A percentile compares a stretch with the other conserved stretches of the same genome.
phyloP scores from a whole-genome alignment of 2,329 filamentous ascomycete genomes.

The Lomentospora prolificans region DNA sequence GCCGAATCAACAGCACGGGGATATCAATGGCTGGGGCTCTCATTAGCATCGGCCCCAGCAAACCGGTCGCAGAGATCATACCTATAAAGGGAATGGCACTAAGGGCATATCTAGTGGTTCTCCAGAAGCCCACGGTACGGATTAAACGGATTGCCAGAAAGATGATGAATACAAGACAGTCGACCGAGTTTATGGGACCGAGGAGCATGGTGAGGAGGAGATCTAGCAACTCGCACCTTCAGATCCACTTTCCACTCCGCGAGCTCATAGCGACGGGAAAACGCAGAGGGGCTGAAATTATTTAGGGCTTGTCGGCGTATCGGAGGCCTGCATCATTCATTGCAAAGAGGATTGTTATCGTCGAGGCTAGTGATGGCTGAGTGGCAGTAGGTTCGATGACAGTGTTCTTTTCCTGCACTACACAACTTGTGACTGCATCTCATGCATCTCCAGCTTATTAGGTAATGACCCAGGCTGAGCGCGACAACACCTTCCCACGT shows the following conservation, averaged over 20 bases:
- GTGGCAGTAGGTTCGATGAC: background rate
- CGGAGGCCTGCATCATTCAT: too few species aligned
- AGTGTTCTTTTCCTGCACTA: background rate
- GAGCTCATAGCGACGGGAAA: background rate
- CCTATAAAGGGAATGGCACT: conserved; percentile 4
- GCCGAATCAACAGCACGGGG: background rate
- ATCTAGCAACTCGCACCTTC: background rate
- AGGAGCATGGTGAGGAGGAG: conserved; percentile 51
- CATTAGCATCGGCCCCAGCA: background rate
- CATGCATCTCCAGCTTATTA: background rate
- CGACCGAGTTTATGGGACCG: conserved; percentile 62
- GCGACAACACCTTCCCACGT: background rate
- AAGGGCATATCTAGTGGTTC: conserved; percentile 38
- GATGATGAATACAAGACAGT: conserved; percentile 63
- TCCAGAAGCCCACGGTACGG: conserved; percentile 52
- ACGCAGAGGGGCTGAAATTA: background rate
- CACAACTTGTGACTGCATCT: too few species aligned
- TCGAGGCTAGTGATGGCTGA: background rate
- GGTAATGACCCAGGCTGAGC: background rate
- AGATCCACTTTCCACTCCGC: background rate
- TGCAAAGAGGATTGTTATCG: background rate
- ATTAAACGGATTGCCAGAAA: conserved; percentile 65
- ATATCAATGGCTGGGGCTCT: background rate
- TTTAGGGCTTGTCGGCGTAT: background rate
- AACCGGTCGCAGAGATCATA: background rate